Evolutionary conservation across 768 basidiomycete genomes (phyloP), one percentile per base, ranked within the genome.

Genomic region (Boletellus ananas): DNA sequence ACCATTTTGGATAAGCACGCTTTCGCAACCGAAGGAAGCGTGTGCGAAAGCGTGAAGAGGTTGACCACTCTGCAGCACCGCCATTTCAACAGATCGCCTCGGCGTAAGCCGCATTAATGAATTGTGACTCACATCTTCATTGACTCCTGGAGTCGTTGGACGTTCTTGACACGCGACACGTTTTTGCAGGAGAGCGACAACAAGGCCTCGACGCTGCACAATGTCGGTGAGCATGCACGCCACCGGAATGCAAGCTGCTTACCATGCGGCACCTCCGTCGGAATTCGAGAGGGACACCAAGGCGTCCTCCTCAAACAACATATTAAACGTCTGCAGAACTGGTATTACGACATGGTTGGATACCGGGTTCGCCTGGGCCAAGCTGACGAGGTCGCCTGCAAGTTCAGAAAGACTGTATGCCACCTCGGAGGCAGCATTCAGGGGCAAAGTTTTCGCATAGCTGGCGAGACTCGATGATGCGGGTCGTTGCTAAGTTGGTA

Each of bases 261-360:
- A 87, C 90, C 75, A 77, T 52, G 73, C 59, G 43, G 75, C 49
- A 14, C 86, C 85, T 37, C 62, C 64, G 23, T 72, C 54, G 52
- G 73, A 71, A 34, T 76, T 72, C 17, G 71, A 62, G 33, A 90
- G 69, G 35, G 68, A 64, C 29, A 70, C 69, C 48, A 94, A 69
- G 3, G 73, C 76, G 48, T 85, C 85, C 34, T 77, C 81, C 59
- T 90, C 86, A 7, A 93, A 73, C 25, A 97, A 68, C 23, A 85
- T 67, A 53, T 83, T 83, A 47, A 91, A 79, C 2, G 85, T 84
- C 59, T 89, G 84, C 52, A 96, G 67, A 11, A 87, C 77, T 0
- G 95, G 94, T n/a, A 96, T 74, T 35, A 95, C 84, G 25, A 90
- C 71, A 10, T 76, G 70, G 61, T 96, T 97, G 9, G 79, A 76